A percentile compares a stretch with the other conserved stretches of the same genome.
Evolutionary conservation across 768 basidiomycete genomes (phyloP).

Genomic region (Naematelia aurantialba): DNA sequence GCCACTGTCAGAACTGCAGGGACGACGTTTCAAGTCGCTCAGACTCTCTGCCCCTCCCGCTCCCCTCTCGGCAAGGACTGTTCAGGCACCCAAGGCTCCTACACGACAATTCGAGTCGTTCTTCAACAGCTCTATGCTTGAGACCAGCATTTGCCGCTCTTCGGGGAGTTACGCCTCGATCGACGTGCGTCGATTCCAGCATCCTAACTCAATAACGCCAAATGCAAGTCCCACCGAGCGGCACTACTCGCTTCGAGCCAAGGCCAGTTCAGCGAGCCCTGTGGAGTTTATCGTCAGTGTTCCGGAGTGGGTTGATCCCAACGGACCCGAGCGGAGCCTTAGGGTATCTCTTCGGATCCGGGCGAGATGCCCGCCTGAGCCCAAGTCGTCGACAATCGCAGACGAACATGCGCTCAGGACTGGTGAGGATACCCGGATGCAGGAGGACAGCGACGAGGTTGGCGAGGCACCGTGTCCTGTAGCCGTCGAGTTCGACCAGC

Average conservation of each 20-base stretch:
- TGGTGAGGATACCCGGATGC: not conserved
- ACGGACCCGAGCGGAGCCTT: slow-evolving; percentile 30
- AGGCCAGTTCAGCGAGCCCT: slow-evolving; percentile 28
- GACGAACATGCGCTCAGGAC: no score
- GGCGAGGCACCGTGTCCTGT: not conserved
- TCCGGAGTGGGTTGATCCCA: slow-evolving; percentile 46
- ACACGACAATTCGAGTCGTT: slow-evolving; percentile 7
- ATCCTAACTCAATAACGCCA: slow-evolving; percentile 10
- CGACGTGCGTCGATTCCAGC: slow-evolving; percentile 12
- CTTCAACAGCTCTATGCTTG: slow-evolving; percentile 1
- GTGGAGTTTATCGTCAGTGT: slow-evolving; percentile 46
- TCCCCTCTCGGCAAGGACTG: not conserved
- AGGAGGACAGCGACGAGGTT: not conserved
- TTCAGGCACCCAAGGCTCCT: slow-evolving; percentile 5
- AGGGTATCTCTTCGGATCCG: slow-evolving; percentile 35
- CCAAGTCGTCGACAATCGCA: not conserved
- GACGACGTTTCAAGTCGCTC: slow-evolving; percentile 1
- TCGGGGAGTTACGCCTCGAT: slow-evolving; percentile 7
- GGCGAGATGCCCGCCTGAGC: slow-evolving; percentile 10
- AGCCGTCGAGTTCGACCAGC: not conserved
- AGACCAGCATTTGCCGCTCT: slow-evolving; percentile 1
- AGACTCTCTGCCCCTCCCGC: slow-evolving; percentile 1
- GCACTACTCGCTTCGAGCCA: slow-evolving; percentile 31
- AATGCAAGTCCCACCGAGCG: slow-evolving; percentile 10
- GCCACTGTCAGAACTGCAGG: not conserved